These are phyloP conservation scores for Mortierella sp. DNA, from an alignment of 371 early-diverging fungal species.

Conservation along the genomic window DNA sequence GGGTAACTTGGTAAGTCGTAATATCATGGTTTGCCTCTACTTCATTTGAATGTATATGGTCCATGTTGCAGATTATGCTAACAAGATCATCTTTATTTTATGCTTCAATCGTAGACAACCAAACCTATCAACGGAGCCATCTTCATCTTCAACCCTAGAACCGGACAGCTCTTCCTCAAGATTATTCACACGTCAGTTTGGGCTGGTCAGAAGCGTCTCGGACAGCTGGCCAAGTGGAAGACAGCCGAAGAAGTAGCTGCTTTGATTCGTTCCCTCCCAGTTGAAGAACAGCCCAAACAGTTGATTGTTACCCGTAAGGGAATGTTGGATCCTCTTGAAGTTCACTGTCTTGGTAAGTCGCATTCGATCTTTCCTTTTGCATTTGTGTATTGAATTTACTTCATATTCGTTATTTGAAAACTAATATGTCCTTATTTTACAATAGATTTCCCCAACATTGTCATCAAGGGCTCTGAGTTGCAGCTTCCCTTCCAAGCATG, in stretches of 20 bases:
- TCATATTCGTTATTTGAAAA: not conserved
- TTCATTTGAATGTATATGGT: not conserved
- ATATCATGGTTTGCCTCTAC: not conserved
- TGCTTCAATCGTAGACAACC: constrained; percentile 69
- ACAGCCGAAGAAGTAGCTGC: constrained; percentile 99
- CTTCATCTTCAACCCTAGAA: constrained; percentile 98
- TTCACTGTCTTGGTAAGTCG: constrained; percentile 72
- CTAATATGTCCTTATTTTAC: not conserved
- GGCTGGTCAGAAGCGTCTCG: constrained; percentile 98
- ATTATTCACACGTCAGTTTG: constrained; percentile 99
- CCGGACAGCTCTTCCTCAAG: constrained; percentile 98
- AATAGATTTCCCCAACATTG: constrained; percentile 98
- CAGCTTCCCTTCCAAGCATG: constrained; percentile 98
- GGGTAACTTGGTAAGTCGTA: constrained; percentile 87
- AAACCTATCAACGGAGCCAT: constrained; percentile 99
- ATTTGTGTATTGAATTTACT: not conserved
- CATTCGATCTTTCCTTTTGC: not conserved
- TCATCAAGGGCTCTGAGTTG: constrained; percentile 96
- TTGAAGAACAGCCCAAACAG: constrained; percentile 99
- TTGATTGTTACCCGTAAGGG: constrained; percentile 99
- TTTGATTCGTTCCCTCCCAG: constrained; percentile 96
- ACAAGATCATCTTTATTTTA: not conserved
- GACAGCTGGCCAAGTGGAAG: constrained; percentile 99
- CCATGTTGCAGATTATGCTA: not conserved
- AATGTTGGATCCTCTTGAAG: constrained; percentile 99